These are phyloP conservation scores for Candida maltosa DNA, from an alignment of 805 yeast genomes.

Conservation along the genomic window DNA sequence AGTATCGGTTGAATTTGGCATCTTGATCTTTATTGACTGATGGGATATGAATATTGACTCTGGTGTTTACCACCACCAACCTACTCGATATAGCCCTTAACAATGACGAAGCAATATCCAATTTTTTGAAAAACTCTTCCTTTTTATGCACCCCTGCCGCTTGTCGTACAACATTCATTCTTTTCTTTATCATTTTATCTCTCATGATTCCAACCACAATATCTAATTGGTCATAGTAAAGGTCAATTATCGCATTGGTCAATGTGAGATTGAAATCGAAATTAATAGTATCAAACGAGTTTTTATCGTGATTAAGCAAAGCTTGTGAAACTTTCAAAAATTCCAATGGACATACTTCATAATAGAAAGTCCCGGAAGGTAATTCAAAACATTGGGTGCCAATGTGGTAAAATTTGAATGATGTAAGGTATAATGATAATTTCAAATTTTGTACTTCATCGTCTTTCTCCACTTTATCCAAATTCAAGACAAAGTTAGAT, in stretches of 20 bases:
- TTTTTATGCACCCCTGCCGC: conserved; percentile 7
- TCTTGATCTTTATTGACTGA: conserved; percentile 11
- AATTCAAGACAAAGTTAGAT: conserved; percentile 18
- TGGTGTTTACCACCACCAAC: conserved; percentile 28
- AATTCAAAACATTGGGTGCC: conserved; percentile 29
- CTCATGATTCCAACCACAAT: conserved; percentile 8
- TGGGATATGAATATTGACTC: conserved; percentile 28
- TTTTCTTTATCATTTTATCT: conserved; percentile 7
- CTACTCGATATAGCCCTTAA: conserved; percentile 18
- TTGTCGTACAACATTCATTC: conserved; percentile 7
- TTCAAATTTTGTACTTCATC: conserved; percentile 9
- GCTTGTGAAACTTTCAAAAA: conserved; percentile 17
- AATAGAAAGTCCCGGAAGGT: conserved; percentile 29
- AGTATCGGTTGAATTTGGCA: conserved; percentile 18
- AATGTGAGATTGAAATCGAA: conserved; percentile 18
- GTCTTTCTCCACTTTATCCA: conserved; percentile 10
- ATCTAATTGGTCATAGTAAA: conserved; percentile 37
- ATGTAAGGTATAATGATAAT: conserved; percentile 22
- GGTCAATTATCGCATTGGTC: conserved; percentile 32
- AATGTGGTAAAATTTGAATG: conserved; percentile 24
- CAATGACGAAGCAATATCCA: conserved; percentile 7
- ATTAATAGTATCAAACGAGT: conserved; percentile 9
- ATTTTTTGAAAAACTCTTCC: conserved; percentile 5
- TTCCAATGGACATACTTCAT: conserved; percentile 21
- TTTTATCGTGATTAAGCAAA: conserved; percentile 6